A percentile compares a stretch with the other conserved stretches of the same genome.
Conservation (phyloP, 495 filamentous ascomycete genomes). For the Tricharina praecox region DNA sequence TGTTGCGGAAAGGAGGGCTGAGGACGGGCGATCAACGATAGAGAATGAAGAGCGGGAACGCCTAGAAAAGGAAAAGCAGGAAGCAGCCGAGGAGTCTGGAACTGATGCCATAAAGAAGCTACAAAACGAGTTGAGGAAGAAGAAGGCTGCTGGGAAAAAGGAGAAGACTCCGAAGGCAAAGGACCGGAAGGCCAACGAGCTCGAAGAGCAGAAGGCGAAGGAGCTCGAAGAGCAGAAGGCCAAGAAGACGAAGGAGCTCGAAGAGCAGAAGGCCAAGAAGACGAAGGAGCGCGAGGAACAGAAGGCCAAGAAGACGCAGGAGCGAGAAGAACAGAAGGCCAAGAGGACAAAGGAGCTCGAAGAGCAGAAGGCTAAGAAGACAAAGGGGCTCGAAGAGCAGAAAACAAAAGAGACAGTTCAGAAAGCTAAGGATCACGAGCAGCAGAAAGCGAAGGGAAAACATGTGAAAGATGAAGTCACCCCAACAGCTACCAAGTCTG, state of each 20-base stretch:
- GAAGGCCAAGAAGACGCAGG: constrained; percentile 1
- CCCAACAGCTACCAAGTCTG: neutral
- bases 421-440: neutral
- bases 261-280: neutral
- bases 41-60: too few species aligned
- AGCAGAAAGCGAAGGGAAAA: neutral
- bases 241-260: neutral
- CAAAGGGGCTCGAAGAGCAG: constrained; percentile 5
- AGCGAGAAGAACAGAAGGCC: neutral
- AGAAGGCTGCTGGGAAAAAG: neutral
- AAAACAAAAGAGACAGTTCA: neutral
- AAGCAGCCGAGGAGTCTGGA: constrained; percentile 2
- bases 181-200: neutral
- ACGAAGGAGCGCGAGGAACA: neutral
- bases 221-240: neutral
- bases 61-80: constrained; percentile 1
- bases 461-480: too few species aligned
- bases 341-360: neutral
- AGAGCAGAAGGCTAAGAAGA: too few species aligned
- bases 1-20: neutral
- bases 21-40: neutral
- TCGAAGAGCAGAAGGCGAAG: neutral
- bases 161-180: neutral
- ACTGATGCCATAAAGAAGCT: constrained; percentile 7
- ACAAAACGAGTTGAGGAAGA: neutral